Evolutionary conservation across 2,329 filamentous ascomycete species (phyloP), one percentile per base, ranked within the genome.

Genomic region (Rhinocladiella mackenziei): DNA sequence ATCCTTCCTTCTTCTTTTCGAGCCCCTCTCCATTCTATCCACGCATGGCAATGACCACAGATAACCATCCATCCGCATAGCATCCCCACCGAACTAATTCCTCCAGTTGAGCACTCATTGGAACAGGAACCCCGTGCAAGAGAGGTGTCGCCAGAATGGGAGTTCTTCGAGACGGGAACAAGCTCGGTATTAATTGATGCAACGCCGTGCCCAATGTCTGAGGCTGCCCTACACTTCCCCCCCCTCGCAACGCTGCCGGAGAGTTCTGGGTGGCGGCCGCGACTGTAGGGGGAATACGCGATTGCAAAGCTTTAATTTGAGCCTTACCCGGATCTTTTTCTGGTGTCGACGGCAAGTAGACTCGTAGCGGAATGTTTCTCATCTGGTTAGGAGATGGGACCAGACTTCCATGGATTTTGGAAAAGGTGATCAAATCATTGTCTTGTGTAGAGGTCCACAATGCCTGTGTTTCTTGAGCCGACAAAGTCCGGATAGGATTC

Each of bases 31-130:
- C n/a, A n/a, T n/a, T 30, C 29, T 44, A 53, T 29, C 36, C 43
- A 29, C 50, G 45, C 70, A 94, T 83, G 14, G 82, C 75, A 4
- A 96, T 77, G 39, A 88, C 85, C 30, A 96, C 66, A 64, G 88
- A 87, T 18, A 95, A 65, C 84, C 89, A 98, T 0, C 92, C 92
- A 66, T 98, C 92, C 0, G 88, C 81, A 70, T 96, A 97, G 1
- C 87, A 81, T 3, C 86, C 84, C 59, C 84, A 84, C 44, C 81
- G 77, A 67, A 92, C 85, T 45, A 98, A 64, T 34, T 96, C 91
- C 59, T 88, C 85, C 13, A 98, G 65, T 17, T 82, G 82, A 1
- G 89, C 85, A 47, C 72, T 68, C 70, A 97, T 84, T 1, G 92
- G 91, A 46, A 95, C 77, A 1, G 81, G 76, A 1, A 83, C 86